These are phyloP conservation scores for Trypanosoma scelopori DNA, from an alignment of 208 protist species.

Conservation along the genomic window DNA sequence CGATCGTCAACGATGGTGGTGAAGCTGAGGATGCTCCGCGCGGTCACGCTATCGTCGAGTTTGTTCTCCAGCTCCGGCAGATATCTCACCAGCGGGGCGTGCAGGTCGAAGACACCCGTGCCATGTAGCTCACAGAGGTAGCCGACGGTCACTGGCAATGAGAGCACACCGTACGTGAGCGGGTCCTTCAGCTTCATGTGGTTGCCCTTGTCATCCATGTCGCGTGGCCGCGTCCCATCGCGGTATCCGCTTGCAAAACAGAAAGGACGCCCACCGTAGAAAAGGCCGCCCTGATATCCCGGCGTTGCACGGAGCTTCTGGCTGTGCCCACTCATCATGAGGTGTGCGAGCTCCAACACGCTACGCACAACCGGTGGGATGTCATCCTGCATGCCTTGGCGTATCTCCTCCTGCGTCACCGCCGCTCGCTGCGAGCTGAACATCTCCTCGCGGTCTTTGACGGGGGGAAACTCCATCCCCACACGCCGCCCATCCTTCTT, in stretches of 20 bases:
- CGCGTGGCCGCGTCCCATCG: conserved; percentile 55
- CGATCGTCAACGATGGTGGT: conserved; percentile 54
- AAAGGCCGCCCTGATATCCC: conserved; percentile 78
- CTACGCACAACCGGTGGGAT: conserved; percentile 82
- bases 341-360: conserved; percentile 73
- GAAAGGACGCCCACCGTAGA: conserved; percentile 72
- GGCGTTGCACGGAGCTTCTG: conserved; percentile 69
- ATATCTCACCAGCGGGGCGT: conserved; percentile 49
- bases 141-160: conserved; percentile 66
- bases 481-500: conserved; percentile 23
- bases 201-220: conserved; percentile 87
- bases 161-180: conserved; percentile 65
- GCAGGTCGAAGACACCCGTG: conserved; percentile 55
- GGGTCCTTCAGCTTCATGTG: conserved; percentile 83
- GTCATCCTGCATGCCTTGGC: conserved; percentile 55
- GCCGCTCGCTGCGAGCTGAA: conserved; percentile 44
- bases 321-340: conserved; percentile 81
- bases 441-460: conserved; percentile 57
- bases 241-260: conserved; percentile 85
- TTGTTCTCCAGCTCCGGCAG: conserved; percentile 57
- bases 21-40: conserved; percentile 67
- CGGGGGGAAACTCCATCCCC: conserved; percentile 71
- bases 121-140: conserved; percentile 82
- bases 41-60: conserved; percentile 45
- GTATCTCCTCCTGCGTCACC: conserved; percentile 47